phyloP scores from a whole-genome alignment of 2,329 filamentous ascomycete genomes.

The Colletotrichum sojae region DNA sequence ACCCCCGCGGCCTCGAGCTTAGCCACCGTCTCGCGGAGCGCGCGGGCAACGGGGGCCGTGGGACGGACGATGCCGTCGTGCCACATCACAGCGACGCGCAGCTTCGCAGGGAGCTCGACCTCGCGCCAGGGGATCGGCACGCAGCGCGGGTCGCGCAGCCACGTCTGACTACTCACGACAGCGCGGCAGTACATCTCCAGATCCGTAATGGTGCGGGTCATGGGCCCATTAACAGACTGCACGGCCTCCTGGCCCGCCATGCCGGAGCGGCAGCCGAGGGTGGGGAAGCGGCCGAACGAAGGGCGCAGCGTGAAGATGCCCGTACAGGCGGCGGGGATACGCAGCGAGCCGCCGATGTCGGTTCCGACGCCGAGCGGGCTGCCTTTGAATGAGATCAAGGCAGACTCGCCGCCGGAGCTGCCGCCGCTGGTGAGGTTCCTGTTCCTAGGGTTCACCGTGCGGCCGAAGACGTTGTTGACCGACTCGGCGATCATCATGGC shows the following conservation, averaged over 20 bases:
- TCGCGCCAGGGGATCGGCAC: slow-evolving; percentile 70
- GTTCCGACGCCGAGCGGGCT: slow-evolving; percentile 74
- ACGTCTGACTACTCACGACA: slow-evolving; percentile 67
- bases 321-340: slow-evolving; percentile 68
- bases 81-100: slow-evolving; percentile 75
- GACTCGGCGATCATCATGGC: slow-evolving; percentile 79
- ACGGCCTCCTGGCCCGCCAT: slow-evolving; percentile 77
- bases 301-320: slow-evolving; percentile 71
- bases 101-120: slow-evolving; percentile 50
- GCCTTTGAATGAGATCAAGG: slow-evolving; percentile 71
- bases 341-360: slow-evolving; percentile 72
- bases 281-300: slow-evolving; percentile 72
- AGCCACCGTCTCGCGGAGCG: slow-evolving; percentile 60
- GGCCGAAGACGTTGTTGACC: slow-evolving; percentile 75
- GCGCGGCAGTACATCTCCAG: slow-evolving; percentile 68
- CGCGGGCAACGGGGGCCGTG: slow-evolving; percentile 75
- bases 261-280: slow-evolving; percentile 65
- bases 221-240: slow-evolving; percentile 73
- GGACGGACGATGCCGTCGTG: slow-evolving; percentile 75
- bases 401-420: slow-evolving; percentile 77
- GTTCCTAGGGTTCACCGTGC: slow-evolving; percentile 74
- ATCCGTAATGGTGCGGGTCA: slow-evolving; percentile 69
- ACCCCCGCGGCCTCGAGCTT: slow-evolving; percentile 62
- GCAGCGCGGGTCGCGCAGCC: slow-evolving; percentile 70
- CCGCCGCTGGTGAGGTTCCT: slow-evolving; percentile 73